phyloP scores from a whole-genome alignment of 2,329 filamentous ascomycete species.

The Fusarium buharicum region DNA sequence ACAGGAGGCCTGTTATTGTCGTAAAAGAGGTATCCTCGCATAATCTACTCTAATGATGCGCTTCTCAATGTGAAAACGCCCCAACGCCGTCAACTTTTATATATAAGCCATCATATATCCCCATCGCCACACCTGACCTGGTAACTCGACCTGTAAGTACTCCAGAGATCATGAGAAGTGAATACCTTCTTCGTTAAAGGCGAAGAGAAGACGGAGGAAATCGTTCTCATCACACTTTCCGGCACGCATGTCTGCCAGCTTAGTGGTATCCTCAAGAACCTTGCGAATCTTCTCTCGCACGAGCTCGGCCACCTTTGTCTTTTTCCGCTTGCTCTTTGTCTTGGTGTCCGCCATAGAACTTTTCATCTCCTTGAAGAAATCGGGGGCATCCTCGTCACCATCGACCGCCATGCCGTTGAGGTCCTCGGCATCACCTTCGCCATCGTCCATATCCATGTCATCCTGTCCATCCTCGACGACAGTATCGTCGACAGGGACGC shows the following conservation, averaged over 20 bases:
- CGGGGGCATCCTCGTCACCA: slow-evolving; percentile 77
- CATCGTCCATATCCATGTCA: slow-evolving; percentile 52
- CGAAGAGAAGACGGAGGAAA: slow-evolving; percentile 81
- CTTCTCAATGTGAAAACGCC: slow-evolving; percentile 23
- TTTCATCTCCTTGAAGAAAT: slow-evolving; percentile 80
- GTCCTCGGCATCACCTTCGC: slow-evolving; percentile 56
- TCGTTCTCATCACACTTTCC: slow-evolving; percentile 93
- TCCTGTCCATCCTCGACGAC: slow-evolving; percentile 58
- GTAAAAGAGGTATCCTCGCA: slow-evolving; percentile 29
- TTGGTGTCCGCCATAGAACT: slow-evolving; percentile 57
- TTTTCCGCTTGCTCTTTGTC: slow-evolving; percentile 76
- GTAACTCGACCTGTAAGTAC: not conserved
- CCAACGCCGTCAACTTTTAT: slow-evolving; percentile 35
- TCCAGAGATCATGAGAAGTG: slow-evolving; percentile 75
- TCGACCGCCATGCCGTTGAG: slow-evolving; percentile 64
- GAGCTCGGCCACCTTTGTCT: slow-evolving; percentile 81
- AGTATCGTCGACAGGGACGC: slow-evolving; percentile 79
- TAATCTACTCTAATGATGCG: slow-evolving; percentile 20
- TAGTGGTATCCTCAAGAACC: slow-evolving; percentile 83
- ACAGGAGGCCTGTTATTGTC: slow-evolving; percentile 7
- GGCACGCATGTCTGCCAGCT: slow-evolving; percentile 81
- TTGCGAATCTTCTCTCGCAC: slow-evolving; percentile 88
- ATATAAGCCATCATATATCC: slow-evolving; percentile 2
- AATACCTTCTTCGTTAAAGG: slow-evolving; percentile 92
- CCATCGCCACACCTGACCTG: not conserved